A percentile compares a stretch with the other conserved stretches of the same genome.
Conservation (phyloP, 2,329 filamentous ascomycete genomes). For the Beauveria caledonica region DNA sequence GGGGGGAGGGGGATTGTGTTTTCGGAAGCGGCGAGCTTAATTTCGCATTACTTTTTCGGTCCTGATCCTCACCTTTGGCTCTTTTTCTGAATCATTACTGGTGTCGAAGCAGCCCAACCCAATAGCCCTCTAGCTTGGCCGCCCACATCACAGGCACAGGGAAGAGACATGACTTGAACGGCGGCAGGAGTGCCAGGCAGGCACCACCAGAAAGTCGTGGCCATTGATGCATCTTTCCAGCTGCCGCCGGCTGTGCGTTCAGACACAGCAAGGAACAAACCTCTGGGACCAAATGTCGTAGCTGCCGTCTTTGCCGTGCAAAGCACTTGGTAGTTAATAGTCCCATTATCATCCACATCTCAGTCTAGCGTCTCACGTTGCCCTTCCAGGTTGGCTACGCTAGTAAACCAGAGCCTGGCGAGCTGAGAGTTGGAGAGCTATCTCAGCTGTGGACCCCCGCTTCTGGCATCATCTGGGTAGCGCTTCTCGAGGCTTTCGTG, state of each 20-base stretch:
- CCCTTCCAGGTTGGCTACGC: background rate
- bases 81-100: background rate
- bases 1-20: too few relatives aligned
- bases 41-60: too few relatives aligned
- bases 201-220: too few relatives aligned
- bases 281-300: background rate
- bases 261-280: too few relatives aligned
- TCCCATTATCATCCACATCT: background rate
- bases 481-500: background rate
- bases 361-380: background rate
- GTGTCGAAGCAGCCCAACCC: background rate
- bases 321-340: background rate
- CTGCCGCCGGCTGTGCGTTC: too few relatives aligned
- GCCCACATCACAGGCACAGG: background rate
- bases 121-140: background rate
- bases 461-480: background rate
- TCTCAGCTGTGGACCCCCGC: background rate
- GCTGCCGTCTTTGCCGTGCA: constrained; percentile 4
- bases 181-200: too few relatives aligned
- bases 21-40: too few relatives aligned
- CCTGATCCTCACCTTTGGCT: background rate
- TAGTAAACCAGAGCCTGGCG: background rate
- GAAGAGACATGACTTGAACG: background rate
- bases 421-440: background rate
- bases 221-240: too few relatives aligned